Evolutionary conservation across 1,284 basidiomycete genomes (phyloP), one percentile per base, ranked within the genome.

Genomic region (Cryptococcus amylolentus): DNA sequence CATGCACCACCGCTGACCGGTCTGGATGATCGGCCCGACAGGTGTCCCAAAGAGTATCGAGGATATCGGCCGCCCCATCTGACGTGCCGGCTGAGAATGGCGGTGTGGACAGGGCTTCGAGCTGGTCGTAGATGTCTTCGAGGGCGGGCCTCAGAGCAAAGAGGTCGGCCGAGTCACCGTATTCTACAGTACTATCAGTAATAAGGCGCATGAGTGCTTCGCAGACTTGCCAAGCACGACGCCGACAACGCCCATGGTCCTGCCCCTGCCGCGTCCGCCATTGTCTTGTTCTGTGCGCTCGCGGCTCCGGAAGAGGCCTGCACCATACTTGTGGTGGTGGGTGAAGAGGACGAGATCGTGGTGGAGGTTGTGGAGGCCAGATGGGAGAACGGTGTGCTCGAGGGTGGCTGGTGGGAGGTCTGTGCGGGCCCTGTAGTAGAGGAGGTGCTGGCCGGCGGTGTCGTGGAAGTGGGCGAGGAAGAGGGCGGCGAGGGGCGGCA

Each of bases 381-480:
- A 74, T 0, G 73, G 72, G 2, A 76, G 61, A 6, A 69, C 57
- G 0, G 61, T 51, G 58, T 74, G 72, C 45, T 76, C 73, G 47
- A 76, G 71, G 1, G 54, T 62, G 1, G 52, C 55, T 6, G 63
- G 48, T 1, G 67, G 60, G 13, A 73, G 57, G 37, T 54, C 65
- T 62, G 49, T 1, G 12, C 27, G 18, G 2, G 70, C 69, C 10
- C 44, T 53, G 57, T 71, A 76, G 61, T 66, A 74, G 0, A 64
- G 44, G 3, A 68, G 64, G 5, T 66, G 65, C 49, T 76, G 73
- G 4, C 73, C 73, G 47, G 69, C 72, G 55, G 70, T 68, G 54
- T 76, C 73, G 60, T 76, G 67, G 47, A 76, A 76, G 50, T 76
- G 67, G 4, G 72, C 71, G 23, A 76, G 57, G 55, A 74, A 74